Conservation (phyloP, 2,329 filamentous ascomycete species). For the Fusarium algeriense region DNA sequence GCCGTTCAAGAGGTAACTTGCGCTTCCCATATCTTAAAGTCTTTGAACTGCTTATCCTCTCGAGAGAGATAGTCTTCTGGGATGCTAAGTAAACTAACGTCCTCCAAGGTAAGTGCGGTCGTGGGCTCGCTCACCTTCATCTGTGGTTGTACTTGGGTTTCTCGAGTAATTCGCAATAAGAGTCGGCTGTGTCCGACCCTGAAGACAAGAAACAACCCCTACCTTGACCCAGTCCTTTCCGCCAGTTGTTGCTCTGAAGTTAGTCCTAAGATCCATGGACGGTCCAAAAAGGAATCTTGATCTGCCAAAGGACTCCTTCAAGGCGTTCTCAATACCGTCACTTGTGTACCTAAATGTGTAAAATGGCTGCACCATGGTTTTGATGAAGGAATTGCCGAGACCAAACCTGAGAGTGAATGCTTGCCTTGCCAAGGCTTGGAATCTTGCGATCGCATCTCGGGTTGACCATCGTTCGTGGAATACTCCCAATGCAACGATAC, state of each 20-base stretch:
- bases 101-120: too few species aligned
- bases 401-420: slow-evolving; percentile 6
- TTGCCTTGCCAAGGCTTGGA: neutral
- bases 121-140: neutral
- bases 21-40: slow-evolving; percentile 32
- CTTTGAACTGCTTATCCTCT: neutral
- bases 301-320: neutral
- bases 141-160: neutral
- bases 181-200: neutral
- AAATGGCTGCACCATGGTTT: slow-evolving; percentile 13
- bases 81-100: neutral
- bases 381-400: neutral
- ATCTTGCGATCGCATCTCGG: neutral
- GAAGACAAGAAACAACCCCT: slow-evolving; percentile 14
- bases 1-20: neutral
- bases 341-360: slow-evolving; percentile 15
- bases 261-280: neutral
- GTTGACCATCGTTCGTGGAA: slow-evolving; percentile 17
- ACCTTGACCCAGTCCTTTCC: slow-evolving; percentile 21
- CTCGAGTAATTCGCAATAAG: slow-evolving; percentile 30
- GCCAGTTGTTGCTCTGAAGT: neutral
- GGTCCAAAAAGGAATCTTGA: slow-evolving; percentile 8
- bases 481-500: slow-evolving; percentile 15
- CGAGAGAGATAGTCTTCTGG: slow-evolving; percentile 18
- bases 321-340: slow-evolving; percentile 5